These are phyloP conservation scores for Dactylellina sp. DNA, from an alignment of 2,329 filamentous ascomycete species.

Conservation along the genomic window DNA sequence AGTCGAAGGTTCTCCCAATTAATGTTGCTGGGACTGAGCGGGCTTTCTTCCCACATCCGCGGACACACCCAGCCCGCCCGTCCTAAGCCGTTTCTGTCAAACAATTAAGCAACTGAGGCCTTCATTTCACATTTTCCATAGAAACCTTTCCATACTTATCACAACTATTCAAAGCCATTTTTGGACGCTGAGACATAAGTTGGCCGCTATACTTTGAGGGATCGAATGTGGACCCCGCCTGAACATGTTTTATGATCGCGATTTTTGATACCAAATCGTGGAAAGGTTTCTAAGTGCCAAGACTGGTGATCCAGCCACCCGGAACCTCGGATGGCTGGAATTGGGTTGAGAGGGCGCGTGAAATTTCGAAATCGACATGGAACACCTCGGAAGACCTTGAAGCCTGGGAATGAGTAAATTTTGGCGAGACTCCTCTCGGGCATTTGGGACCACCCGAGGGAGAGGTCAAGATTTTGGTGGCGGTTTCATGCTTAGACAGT, in stretches of 20 bases:
- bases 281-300: slow-evolving; percentile 22
- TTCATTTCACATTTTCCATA: slow-evolving; percentile 42
- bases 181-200: slow-evolving; percentile 34
- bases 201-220: slow-evolving; percentile 17
- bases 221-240: slow-evolving; percentile 12
- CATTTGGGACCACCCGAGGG: slow-evolving; percentile 42
- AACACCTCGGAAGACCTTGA: slow-evolving; percentile 9
- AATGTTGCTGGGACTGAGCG: slow-evolving; percentile 50
- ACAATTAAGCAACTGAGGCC: slow-evolving; percentile 29
- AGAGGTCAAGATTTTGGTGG: slow-evolving; percentile 54
- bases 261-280: slow-evolving; percentile 37
- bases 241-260: slow-evolving; percentile 18
- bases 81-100: slow-evolving; percentile 52
- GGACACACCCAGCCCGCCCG: slow-evolving; percentile 52
- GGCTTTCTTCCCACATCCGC: slow-evolving; percentile 57
- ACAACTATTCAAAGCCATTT: slow-evolving; percentile 13
- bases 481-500: slow-evolving; percentile 55
- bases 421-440: slow-evolving; percentile 26
- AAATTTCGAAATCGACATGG: slow-evolving; percentile 19
- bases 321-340: slow-evolving; percentile 54
- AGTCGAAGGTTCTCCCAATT: slow-evolving; percentile 53
- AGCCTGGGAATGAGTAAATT: slow-evolving; percentile 27
- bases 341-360: slow-evolving; percentile 10
- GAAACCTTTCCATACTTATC: slow-evolving; percentile 16
- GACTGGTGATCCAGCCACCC: slow-evolving; percentile 52